Evolutionary conservation across 768 basidiomycete genomes (phyloP), one percentile per base, ranked within the genome.

Genomic region (Russula sp.): DNA sequence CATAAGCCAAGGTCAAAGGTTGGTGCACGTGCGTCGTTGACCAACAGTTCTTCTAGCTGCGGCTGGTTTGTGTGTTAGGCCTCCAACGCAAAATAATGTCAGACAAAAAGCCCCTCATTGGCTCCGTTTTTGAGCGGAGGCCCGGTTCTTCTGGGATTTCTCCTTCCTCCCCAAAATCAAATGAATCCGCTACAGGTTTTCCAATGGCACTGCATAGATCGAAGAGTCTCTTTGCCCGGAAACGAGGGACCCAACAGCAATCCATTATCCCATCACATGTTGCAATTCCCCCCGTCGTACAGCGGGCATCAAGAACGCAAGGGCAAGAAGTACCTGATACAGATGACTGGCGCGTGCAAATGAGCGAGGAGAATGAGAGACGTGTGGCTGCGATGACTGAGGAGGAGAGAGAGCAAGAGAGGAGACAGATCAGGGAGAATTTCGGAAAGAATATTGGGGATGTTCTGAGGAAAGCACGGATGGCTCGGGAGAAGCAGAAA

Each of bases 381-480:
- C 75, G 76, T 32, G 81, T 95, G 2, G 83, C 82, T 20, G 73
- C 70, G 1, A 95, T 95, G 94, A 80, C 81, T 2, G 81, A 83
- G 13, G 84, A 84, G 18, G 89, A 94, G 72, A 79, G 85, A 11
- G 84, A 87, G 65, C 73, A 81, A 57, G 92, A 89, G 73, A 78
- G 79, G 50, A 75, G 75, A 57, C 83, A 91, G 65, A 83, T 95
- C 48, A 61, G 90, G 30, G 85, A 90, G 64, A 80, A 83, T 51
- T 86, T 95, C 71, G 93, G 92, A 0, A 76, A 80, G 1, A 84
- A 82, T 20, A 79, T 92, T 11, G 78, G 79, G 3, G 85, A 86
- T 51, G 73, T 91, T 3, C 67, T 95, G 71, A 80, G 75, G 69
- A 83, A 79, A 59, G 82, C 83, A 24, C 80, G 78, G 66, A 75